Conservation (phyloP, 257 asterid species). For the Striga asiatica region DNA sequence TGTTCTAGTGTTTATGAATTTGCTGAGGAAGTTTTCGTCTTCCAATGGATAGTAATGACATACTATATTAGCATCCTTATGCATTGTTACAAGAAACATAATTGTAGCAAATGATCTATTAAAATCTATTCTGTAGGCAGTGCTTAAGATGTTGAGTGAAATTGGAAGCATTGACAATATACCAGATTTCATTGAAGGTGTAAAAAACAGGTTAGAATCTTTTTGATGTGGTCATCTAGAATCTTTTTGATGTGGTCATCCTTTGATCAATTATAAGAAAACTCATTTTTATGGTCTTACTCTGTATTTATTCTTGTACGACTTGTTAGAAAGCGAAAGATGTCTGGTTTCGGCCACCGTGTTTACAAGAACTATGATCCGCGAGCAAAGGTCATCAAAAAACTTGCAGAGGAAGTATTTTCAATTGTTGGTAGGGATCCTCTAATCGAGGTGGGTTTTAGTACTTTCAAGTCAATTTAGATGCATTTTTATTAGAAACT, state of each 20-base stretch:
- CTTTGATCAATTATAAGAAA: constrained; percentile 2
- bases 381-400: constrained; percentile 90
- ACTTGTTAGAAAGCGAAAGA: constrained; percentile 75
- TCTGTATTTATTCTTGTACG: background rate
- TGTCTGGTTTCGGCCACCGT: constrained; percentile 99
- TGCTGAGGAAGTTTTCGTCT: background rate
- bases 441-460: constrained; percentile 66
- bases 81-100: background rate
- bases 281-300: background rate
- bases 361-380: constrained; percentile 98
- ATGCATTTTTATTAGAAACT: background rate
- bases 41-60: background rate
- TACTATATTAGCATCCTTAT: background rate
- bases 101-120: constrained; percentile 2
- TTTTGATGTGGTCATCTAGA: constrained; percentile 1
- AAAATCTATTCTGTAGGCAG: constrained; percentile 52
- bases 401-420: constrained; percentile 93
- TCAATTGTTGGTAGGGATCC: constrained; percentile 99
- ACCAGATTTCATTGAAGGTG: constrained; percentile 94
- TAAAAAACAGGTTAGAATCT: constrained; percentile 62
- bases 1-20: constrained; percentile 5
- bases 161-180: constrained; percentile 84
- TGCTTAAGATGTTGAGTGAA: constrained; percentile 95
- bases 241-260: background rate
- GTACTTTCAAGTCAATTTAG: background rate